phyloP scores from a whole-genome alignment of 2,329 filamentous ascomycete genomes.

The Scedosporium minutisporum region DNA sequence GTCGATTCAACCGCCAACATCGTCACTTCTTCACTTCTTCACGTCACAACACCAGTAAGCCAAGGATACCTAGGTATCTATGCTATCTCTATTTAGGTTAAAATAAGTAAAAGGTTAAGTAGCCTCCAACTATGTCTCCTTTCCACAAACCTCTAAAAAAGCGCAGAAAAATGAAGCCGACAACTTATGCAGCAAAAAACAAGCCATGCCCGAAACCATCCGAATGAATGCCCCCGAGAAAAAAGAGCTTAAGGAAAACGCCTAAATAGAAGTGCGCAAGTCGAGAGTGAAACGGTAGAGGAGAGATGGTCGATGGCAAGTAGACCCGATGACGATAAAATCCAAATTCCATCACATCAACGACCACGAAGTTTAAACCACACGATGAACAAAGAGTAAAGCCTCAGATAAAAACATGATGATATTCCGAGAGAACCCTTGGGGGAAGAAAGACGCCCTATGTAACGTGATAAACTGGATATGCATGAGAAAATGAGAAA shows the following conservation, averaged over 20 bases:
- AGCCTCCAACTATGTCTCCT: neutral
- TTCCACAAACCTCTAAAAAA: neutral
- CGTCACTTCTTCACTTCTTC: neutral
- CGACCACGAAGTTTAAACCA: too few relatives aligned
- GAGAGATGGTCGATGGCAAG: neutral
- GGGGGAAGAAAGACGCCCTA: too few relatives aligned
- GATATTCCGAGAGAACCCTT: too few relatives aligned
- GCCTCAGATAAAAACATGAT: too few relatives aligned
- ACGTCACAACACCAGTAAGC: neutral
- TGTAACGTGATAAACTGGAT: neutral
- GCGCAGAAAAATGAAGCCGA: neutral
- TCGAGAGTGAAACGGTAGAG: neutral
- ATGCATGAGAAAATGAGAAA: neutral
- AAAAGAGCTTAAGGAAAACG: neutral
- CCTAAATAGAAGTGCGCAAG: too few relatives aligned
- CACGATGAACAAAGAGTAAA: too few relatives aligned
- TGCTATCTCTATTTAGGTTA: slow-evolving; percentile 2
- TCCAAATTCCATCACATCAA: too few relatives aligned
- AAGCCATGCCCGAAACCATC: too few relatives aligned
- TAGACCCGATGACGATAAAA: too few relatives aligned
- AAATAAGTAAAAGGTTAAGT: neutral
- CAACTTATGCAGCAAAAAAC: neutral
- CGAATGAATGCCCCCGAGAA: neutral
- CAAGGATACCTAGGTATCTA: neutral
- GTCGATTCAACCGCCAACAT: too few relatives aligned